A percentile compares a stretch with the other conserved stretches of the same genome.
Evolutionary conservation across 1,139 yeast species (phyloP).

Genomic region (Sugiyamaella xylanicola): DNA sequence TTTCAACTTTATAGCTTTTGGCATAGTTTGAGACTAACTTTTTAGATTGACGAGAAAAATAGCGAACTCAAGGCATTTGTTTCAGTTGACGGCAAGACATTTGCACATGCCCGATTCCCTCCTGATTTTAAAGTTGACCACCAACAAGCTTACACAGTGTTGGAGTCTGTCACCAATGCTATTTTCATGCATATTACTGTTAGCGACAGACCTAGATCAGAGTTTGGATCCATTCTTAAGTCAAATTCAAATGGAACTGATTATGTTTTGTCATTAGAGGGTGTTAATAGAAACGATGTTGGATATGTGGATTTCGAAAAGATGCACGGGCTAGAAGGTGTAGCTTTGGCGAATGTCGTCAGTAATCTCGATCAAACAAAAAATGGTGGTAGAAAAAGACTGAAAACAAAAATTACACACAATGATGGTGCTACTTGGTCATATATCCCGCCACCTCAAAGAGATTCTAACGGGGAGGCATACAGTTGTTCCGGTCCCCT

Average conservation of each 20-base stretch:
- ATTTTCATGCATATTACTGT: conserved; percentile 85
- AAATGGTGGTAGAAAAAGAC: conserved; percentile 51
- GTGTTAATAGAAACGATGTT: conserved; percentile 68
- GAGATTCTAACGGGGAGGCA: conserved; percentile 62
- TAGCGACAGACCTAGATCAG: conserved; percentile 51
- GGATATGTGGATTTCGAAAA: conserved; percentile 93
- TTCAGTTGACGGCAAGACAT: conserved; percentile 76
- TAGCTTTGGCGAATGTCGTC: conserved; percentile 72
- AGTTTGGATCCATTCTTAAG: conserved; percentile 81
- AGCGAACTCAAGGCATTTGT: conserved; percentile 61
- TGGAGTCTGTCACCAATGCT: conserved; percentile 74
- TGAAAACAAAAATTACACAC: conserved; percentile 75
- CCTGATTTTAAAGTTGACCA: conserved; percentile 59
- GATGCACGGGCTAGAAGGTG: conserved; percentile 86
- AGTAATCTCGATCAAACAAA: conserved; percentile 51
- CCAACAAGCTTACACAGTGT: conserved; percentile 81
- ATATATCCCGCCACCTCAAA: conserved; percentile 63
- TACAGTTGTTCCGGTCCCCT: conserved; percentile 51
- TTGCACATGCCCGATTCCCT: conserved; percentile 83
- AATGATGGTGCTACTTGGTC: conserved; percentile 94
- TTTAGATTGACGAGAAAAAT: conserved; percentile 17
- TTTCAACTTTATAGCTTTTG: background rate
- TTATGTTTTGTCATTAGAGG: conserved; percentile 70
- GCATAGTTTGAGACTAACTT: background rate
- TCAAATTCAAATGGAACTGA: conserved; percentile 95